Percentiles rank a stretch among this genome's conserved stretches.
phyloP scores from a whole-genome alignment of 169 alveolate species.

The Eimeria praecox region DNA sequence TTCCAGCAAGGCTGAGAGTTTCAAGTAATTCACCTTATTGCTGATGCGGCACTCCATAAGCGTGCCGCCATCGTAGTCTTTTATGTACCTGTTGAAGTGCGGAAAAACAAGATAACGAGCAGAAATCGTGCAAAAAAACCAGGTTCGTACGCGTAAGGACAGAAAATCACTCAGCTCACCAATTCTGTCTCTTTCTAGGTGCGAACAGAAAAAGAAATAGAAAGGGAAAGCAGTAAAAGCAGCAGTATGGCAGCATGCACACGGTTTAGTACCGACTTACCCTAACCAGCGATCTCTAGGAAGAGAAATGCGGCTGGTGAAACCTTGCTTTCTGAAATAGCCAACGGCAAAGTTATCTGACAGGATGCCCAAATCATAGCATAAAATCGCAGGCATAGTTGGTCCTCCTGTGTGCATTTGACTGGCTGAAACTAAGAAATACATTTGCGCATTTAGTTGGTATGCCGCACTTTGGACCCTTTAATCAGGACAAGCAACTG shows the following conservation, averaged over 20 bases:
- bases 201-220: neutral
- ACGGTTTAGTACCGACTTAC: neutral
- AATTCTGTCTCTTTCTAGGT: neutral
- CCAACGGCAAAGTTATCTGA: slow-evolving; percentile 99
- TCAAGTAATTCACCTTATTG: slow-evolving; percentile 95
- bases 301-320: slow-evolving; percentile 96
- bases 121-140: neutral
- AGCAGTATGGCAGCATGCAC: neutral
- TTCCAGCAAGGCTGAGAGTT: slow-evolving; percentile 94
- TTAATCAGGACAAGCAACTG: neutral
- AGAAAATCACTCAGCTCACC: too few relatives aligned
- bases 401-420: too few relatives aligned
- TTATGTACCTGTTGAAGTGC: slow-evolving; percentile 89
- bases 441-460: too few relatives aligned
- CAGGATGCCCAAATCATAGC: neutral
- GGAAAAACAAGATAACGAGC: neutral
- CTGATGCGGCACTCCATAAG: slow-evolving; percentile 98
- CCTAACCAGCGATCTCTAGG: slow-evolving; percentile 98
- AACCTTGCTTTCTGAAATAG: slow-evolving; percentile 98
- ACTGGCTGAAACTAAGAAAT: too few relatives aligned
- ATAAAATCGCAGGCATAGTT: neutral
- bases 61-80: slow-evolving; percentile 99
- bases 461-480: neutral
- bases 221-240: neutral
- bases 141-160: too few relatives aligned